These are phyloP conservation scores for Wilcoxina mikolae DNA, from an alignment of 495 filamentous ascomycete genomes.

Conservation along the genomic window DNA sequence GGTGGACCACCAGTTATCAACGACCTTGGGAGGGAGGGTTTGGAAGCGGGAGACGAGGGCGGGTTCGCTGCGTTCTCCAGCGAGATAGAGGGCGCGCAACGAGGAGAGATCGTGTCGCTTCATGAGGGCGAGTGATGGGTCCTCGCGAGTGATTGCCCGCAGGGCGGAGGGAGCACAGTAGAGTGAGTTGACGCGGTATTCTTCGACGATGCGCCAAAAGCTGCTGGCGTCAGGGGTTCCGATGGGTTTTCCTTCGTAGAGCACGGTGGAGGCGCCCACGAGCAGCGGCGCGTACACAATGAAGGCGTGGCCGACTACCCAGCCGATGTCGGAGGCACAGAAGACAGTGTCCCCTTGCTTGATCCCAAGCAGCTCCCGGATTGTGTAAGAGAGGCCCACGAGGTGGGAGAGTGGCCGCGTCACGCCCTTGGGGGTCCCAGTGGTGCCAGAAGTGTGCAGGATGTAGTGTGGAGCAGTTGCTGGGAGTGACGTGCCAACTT, in stretches of 20 bases:
- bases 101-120: slow-evolving; percentile 50
- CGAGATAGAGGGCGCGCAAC: slow-evolving; percentile 63
- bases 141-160: slow-evolving; percentile 72
- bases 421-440: slow-evolving; percentile 78
- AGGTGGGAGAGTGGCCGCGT: slow-evolving; percentile 72
- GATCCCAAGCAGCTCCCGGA: slow-evolving; percentile 65
- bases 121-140: slow-evolving; percentile 56
- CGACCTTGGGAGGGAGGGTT: slow-evolving; percentile 49
- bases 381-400: slow-evolving; percentile 66
- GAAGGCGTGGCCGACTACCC: slow-evolving; percentile 74
- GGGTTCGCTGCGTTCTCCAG: slow-evolving; percentile 80
- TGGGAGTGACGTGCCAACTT: slow-evolving; percentile 51
- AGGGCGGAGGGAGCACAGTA: slow-evolving; percentile 82
- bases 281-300: slow-evolving; percentile 77
- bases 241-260: slow-evolving; percentile 85
- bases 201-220: slow-evolving; percentile 75
- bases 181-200: slow-evolving; percentile 67
- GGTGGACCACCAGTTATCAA: slow-evolving; percentile 96
- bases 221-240: slow-evolving; percentile 76
- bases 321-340: slow-evolving; percentile 47
- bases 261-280: slow-evolving; percentile 66
- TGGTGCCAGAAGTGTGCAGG: slow-evolving; percentile 77
- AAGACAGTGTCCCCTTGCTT: slow-evolving; percentile 72
- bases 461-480: slow-evolving; percentile 72
- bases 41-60: slow-evolving; percentile 70